Conservation (phyloP, 202 grass and related monocot genomes). For the Eragrostis tef region DNA sequence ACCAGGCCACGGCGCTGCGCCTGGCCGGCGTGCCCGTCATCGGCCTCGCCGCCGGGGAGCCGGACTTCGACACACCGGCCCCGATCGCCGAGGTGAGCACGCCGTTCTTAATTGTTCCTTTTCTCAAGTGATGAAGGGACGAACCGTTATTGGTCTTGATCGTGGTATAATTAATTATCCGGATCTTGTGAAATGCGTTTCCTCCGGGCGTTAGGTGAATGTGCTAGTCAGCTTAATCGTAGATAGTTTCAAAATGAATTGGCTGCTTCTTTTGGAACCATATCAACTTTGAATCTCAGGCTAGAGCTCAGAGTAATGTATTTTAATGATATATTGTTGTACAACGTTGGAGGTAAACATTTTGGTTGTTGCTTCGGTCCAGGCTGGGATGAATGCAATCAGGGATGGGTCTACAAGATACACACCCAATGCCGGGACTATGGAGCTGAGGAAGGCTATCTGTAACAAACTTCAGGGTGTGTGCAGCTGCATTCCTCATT, state of each 20-base stretch:
- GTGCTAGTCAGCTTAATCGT: not conserved
- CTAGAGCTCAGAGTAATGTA: not conserved
- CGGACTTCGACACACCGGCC: constrained; percentile 74
- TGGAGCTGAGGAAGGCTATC: constrained; percentile 89
- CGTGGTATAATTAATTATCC: not conserved
- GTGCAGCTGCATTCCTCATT: not conserved
- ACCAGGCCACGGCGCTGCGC: constrained; percentile 74
- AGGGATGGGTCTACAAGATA: constrained; percentile 80
- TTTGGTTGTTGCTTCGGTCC: constrained; percentile 25
- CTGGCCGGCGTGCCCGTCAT: constrained; percentile 86
- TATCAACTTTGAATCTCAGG: not conserved
- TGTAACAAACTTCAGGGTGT: constrained; percentile 81
- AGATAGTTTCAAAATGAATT: not conserved
- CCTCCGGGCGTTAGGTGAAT: not conserved
- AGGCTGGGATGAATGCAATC: constrained; percentile 88
- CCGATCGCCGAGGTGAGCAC: constrained; percentile 60
- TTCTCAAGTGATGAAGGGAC: not conserved
- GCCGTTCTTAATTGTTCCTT: not conserved
- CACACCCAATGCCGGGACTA: constrained; percentile 78
- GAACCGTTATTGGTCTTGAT: not conserved
- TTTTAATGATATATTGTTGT: constrained; percentile 7
- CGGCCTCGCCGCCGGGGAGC: constrained; percentile 69
- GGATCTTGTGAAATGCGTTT: constrained; percentile 12
- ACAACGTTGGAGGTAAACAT: constrained; percentile 7
- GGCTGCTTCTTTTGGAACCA: not conserved